Base-by-base conservation (phyloP, 371 early-diverging fungal genomes). In the Actinomortierella ambigua region DNA sequence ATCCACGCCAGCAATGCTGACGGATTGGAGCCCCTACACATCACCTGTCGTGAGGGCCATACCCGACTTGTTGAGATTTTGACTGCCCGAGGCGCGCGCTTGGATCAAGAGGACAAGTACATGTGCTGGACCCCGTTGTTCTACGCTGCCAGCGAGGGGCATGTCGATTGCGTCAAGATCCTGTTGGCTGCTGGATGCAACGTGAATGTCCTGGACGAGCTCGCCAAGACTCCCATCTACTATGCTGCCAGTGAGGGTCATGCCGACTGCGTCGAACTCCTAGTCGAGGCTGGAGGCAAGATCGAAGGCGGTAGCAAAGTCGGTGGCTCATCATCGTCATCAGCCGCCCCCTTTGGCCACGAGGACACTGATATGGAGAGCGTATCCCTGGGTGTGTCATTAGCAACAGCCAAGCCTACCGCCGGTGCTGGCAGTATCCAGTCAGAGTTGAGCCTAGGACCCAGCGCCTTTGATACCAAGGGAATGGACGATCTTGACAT, bases 171-270 rank as follows among this genome's bases (percentile, higher is more conserved):
- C 75, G 92, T 93, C 2, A 81, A 85, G 29, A 82, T 92, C 6
- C 76, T 98, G 53, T 69, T 98, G 15, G 87, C 86, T n/a, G 91
- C 93, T 1, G 93, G 93, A 1, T 91, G 93, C 58, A 77, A 85
- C 34, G 83, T 90, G 47, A 86, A 90, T 54, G 76, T 89, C 49
- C 80, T 85, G 50, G 98, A 98, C 62, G 97, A 97, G 57, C 86
- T 81, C 49, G 89, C 85, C 6, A 92, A 91, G 77, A 85, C 91
- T 0, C 90, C 96, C 0, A 82, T 91, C 51, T 98, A 96, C 65
- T 97, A 95, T 81, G 93, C 96, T n/a, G 95, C 95, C 0, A 88
- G 91, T 69, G 97, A 97, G 69, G 98, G 98, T 0, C 90, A 96
- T 64, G 77, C 89, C 60, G 88, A 90, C 13, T 92, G 93, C 41